A percentile compares a stretch with the other conserved stretches of the same genome.
These are phyloP conservation scores for Bondarzewia mesenterica DNA, from an alignment of 1,284 basidiomycete genomes.

Conservation along the genomic window DNA sequence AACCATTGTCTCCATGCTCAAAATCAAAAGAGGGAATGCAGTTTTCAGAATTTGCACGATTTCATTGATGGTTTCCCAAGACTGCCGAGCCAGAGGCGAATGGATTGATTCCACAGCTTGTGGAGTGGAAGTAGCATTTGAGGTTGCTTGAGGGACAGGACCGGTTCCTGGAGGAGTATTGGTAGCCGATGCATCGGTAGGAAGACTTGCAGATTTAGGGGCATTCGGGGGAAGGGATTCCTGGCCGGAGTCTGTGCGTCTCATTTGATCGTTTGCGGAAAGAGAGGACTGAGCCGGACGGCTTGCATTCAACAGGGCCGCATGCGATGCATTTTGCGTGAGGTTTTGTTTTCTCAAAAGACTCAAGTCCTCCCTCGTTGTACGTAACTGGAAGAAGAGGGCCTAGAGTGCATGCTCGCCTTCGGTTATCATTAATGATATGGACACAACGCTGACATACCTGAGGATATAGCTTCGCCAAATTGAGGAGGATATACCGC, in stretches of 20 bases:
- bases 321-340: slow-evolving; percentile 18
- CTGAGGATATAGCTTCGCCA: slow-evolving; percentile 93
- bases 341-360: slow-evolving; percentile 38
- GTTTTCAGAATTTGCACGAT: slow-evolving; percentile 94
- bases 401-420: too few species aligned
- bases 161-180: background rate
- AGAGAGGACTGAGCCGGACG: background rate
- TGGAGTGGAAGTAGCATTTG: slow-evolving; percentile 12
- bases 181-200: background rate
- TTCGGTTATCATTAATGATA: too few species aligned
- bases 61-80: slow-evolving; percentile 93
- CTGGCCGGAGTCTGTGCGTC: background rate
- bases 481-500: slow-evolving; percentile 80
- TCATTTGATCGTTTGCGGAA: slow-evolving; percentile 6
- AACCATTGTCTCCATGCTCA: slow-evolving; percentile 96
- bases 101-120: slow-evolving; percentile 18
- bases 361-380: slow-evolving; percentile 84
- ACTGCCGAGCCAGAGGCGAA: slow-evolving; percentile 46
- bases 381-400: slow-evolving; percentile 92
- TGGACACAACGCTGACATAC: too few species aligned
- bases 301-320: background rate
- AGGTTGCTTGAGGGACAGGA: background rate
- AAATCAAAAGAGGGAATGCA: slow-evolving; percentile 88
- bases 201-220: background rate
- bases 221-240: background rate